Conservation (phyloP, 139 green algal genomes). For the Desmodesmus armatus region DNA sequence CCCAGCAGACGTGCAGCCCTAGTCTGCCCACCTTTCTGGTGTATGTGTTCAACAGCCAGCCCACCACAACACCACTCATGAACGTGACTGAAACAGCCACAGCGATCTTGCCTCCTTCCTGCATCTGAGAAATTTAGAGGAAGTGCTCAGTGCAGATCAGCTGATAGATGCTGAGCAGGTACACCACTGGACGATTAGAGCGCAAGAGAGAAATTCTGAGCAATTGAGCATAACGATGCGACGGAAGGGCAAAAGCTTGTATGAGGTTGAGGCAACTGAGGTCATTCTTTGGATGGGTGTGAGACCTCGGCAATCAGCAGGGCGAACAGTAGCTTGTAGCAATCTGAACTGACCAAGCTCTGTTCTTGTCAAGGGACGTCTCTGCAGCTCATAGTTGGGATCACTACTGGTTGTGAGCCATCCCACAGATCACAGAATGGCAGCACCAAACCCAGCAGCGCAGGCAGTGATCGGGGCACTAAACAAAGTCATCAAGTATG, state of each 20-base stretch:
- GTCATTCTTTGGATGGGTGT: neutral
- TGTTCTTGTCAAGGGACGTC: neutral
- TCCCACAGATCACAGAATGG: conserved; percentile 13
- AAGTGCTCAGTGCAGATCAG: neutral
- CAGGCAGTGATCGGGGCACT: conserved; percentile 65
- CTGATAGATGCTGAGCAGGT: neutral
- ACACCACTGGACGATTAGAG: neutral
- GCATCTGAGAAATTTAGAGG: neutral
- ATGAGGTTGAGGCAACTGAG: neutral
- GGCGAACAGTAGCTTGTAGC: neutral
- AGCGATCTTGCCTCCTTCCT: conserved; percentile 44
- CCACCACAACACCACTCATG: conserved; percentile 32
- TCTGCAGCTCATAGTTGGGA: neutral
- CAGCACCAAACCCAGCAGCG: conserved; percentile 45
- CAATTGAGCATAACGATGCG: neutral
- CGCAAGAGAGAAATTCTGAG: too few species aligned
- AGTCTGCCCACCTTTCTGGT: conserved; percentile 44
- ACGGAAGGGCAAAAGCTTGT: neutral
- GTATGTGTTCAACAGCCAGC: conserved; percentile 50
- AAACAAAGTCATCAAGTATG: conserved; percentile 82
- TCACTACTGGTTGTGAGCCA: too few species aligned
- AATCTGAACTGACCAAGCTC: neutral
- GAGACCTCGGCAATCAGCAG: neutral
- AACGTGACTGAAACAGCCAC: conserved; percentile 39
- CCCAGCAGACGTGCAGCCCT: too few species aligned